phyloP scores from a whole-genome alignment of 2,329 filamentous ascomycete genomes.

The Diplodia sapinea region DNA sequence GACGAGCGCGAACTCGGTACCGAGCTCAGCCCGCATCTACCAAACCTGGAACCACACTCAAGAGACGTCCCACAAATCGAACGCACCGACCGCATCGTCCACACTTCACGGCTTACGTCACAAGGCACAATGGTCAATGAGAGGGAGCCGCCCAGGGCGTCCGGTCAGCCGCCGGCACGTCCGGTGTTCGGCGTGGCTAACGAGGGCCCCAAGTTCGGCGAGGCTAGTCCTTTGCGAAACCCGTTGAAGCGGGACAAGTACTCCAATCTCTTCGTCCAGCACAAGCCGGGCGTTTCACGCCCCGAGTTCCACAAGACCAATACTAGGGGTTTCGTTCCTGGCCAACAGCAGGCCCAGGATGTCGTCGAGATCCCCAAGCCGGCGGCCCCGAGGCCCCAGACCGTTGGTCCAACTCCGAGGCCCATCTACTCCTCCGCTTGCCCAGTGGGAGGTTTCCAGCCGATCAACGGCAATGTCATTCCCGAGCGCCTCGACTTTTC shows the following conservation, averaged over 20 bases:
- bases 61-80: neutral
- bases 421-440: slow-evolving; percentile 61
- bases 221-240: slow-evolving; percentile 62
- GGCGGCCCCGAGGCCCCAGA: slow-evolving; percentile 50
- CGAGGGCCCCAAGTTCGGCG: slow-evolving; percentile 57
- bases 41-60: neutral
- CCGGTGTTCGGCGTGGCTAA: slow-evolving; percentile 8
- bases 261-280: slow-evolving; percentile 55
- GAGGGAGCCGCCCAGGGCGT: slow-evolving; percentile 51
- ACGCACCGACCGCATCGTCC: neutral
- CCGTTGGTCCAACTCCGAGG: slow-evolving; percentile 57
- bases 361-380: slow-evolving; percentile 57
- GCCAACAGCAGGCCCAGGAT: slow-evolving; percentile 38
- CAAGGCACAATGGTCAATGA: slow-evolving; percentile 57
- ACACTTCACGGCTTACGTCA: neutral
- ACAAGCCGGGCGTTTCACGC: slow-evolving; percentile 55
- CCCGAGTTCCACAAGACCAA: slow-evolving; percentile 55
- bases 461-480: slow-evolving; percentile 40
- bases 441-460: slow-evolving; percentile 49
- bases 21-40: neutral
- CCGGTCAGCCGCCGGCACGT: slow-evolving; percentile 23
- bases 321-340: slow-evolving; percentile 19
- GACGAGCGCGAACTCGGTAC: slow-evolving; percentile 36
- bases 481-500: slow-evolving; percentile 14
- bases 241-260: slow-evolving; percentile 48